phyloP scores from a whole-genome alignment of 2,329 filamentous ascomycete species.

The Colletotrichum lentis region DNA sequence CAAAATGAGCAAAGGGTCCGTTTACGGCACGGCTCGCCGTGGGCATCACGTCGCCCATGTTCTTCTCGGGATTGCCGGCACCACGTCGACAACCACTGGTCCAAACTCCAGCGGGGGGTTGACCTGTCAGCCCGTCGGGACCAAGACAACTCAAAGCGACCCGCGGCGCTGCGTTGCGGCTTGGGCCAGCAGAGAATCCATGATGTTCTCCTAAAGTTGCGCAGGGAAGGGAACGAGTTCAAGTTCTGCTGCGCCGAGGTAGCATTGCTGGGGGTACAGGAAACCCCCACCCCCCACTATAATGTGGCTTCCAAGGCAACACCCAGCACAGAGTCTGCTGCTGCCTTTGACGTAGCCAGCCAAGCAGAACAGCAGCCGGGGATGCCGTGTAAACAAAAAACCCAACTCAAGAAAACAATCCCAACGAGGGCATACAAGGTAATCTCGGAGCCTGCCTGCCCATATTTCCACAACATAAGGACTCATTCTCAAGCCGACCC shows the following conservation, averaged over 20 bases:
- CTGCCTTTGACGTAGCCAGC: constrained; percentile 31
- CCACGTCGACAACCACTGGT: neutral
- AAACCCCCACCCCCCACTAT: constrained; percentile 22
- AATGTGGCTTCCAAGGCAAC: constrained; percentile 31
- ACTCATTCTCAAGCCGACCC: neutral
- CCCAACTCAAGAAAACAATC: constrained; percentile 14
- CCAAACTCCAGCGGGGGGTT: neutral
- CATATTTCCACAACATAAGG: neutral
- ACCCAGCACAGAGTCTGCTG: neutral
- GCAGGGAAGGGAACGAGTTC: neutral
- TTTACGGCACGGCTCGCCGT: neutral
- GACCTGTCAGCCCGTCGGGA: neutral
- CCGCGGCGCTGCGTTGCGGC: too few species aligned
- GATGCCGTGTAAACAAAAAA: constrained; percentile 35
- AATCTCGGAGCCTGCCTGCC: neutral
- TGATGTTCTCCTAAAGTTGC: neutral
- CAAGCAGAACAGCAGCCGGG: constrained; percentile 27
- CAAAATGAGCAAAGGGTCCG: too few species aligned
- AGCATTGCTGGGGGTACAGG: constrained; percentile 20
- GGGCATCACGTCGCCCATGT: neutral
- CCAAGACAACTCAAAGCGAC: neutral
- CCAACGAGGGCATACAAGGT: constrained; percentile 4
- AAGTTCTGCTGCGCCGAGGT: constrained; percentile 40
- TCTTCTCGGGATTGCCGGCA: neutral
- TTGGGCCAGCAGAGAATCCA: neutral